phyloP scores from a whole-genome alignment of 257 asterid species.

The Misopates orontium region DNA sequence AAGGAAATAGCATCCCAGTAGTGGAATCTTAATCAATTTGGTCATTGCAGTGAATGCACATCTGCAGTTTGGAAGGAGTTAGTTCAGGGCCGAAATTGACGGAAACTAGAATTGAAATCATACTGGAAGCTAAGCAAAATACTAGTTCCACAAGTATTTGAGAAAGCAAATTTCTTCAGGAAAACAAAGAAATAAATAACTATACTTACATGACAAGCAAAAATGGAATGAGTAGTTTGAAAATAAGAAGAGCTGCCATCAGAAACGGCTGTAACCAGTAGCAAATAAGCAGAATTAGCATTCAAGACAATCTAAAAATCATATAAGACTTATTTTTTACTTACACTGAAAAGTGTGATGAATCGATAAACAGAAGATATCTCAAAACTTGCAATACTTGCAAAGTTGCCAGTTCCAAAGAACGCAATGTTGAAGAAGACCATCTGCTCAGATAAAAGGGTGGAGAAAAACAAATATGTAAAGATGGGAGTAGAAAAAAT shows the following conservation, averaged over 20 bases:
- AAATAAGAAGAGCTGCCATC: conserved; percentile 93
- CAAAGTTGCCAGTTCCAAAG: conserved; percentile 98
- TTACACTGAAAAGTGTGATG: conserved; percentile 94
- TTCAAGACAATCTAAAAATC: neutral
- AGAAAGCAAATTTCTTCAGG: neutral
- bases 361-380: conserved; percentile 94
- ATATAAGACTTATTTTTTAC: conserved; percentile 29
- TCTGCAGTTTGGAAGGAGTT: conserved; percentile 45
- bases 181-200: neutral
- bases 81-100: neutral
- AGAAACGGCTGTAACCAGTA: conserved; percentile 81
- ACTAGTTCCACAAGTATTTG: neutral
- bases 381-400: conserved; percentile 96
- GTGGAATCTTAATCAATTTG: conserved; percentile 63
- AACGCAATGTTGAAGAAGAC: conserved; percentile 92
- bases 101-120: neutral
- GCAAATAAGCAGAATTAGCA: conserved; percentile 25
- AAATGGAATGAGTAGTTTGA: conserved; percentile 80
- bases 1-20: conserved; percentile 88
- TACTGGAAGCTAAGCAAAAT: neutral
- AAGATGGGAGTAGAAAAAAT: neutral
- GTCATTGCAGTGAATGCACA: conserved; percentile 89
- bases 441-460: conserved; percentile 51
- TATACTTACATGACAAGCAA: conserved; percentile 83
- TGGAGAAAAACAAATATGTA: neutral